Percentiles rank a stretch among this genome's conserved stretches.
phyloP scores from a whole-genome alignment of 345 rosid species.

The Brassica napus region Da-Ae NC_063437.1:3836501-3837000 shows the following conservation, averaged over 20 bases:
- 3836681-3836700: slow-evolving; percentile 54
- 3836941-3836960: slow-evolving; percentile 53
- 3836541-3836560: background rate
- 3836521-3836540: slow-evolving; percentile 47
- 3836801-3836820: slow-evolving; percentile 45
- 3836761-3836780: slow-evolving; percentile 55
- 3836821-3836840: slow-evolving; percentile 55
- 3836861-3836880: slow-evolving; percentile 69
- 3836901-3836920: slow-evolving; percentile 67
- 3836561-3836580: background rate
- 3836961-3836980: slow-evolving; percentile 53
- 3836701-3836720: slow-evolving; percentile 39
- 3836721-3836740: slow-evolving; percentile 36
- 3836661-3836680: slow-evolving; percentile 61
- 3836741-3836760: slow-evolving; percentile 45
- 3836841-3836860: slow-evolving; percentile 60
- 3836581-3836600: background rate
- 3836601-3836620: slow-evolving; percentile 91
- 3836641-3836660: slow-evolving; percentile 71
- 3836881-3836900: slow-evolving; percentile 43
- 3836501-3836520: slow-evolving; percentile 87
- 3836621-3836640: slow-evolving; percentile 79
- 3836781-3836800: slow-evolving; percentile 53
- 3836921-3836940: slow-evolving; percentile 62
- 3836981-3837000: slow-evolving; percentile 49